A percentile compares a stretch with the other conserved stretches of the same genome.
These are phyloP conservation scores for Akanthomyces uredinophilus DNA, from an alignment of 2,329 filamentous ascomycete genomes.

Conservation along the genomic window DNA sequence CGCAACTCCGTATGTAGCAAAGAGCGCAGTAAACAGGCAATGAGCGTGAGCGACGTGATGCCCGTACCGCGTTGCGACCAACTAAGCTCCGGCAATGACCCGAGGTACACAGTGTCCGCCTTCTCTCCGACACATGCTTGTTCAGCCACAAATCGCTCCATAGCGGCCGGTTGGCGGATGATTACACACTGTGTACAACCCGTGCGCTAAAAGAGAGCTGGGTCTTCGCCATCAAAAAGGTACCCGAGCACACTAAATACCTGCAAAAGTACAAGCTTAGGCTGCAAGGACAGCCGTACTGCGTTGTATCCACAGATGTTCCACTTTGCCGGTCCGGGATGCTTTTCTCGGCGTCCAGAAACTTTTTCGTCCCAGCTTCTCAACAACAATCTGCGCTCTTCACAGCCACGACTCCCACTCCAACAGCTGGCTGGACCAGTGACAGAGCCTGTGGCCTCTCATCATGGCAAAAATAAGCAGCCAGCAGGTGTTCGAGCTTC, in stretches of 20 bases:
- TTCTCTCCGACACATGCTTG: not conserved
- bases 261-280: not conserved
- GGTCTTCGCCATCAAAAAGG: not conserved
- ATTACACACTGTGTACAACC: constrained; percentile 7
- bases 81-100: constrained; percentile 11
- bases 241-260: not conserved
- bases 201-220: not conserved
- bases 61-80: not conserved
- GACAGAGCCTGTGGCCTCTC: not conserved
- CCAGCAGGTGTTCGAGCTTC: constrained; percentile 28
- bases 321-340: not conserved
- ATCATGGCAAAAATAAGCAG: constrained; percentile 26
- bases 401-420: not conserved
- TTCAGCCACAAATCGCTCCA: not conserved
- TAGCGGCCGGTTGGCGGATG: not conserved
- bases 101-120: constrained; percentile 6
- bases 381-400: not conserved
- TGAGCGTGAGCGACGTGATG: constrained; percentile 2
- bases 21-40: not conserved
- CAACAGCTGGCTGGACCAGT: constrained; percentile 10
- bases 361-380: constrained; percentile 9
- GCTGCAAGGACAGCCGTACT: not conserved
- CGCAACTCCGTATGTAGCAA: not conserved
- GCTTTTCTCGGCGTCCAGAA: not conserved
- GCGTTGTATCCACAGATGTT: not conserved